These are phyloP conservation scores for Eustoma russellianum DNA, from an alignment of 257 asterid genomes.

Conservation along the genomic window DNA sequence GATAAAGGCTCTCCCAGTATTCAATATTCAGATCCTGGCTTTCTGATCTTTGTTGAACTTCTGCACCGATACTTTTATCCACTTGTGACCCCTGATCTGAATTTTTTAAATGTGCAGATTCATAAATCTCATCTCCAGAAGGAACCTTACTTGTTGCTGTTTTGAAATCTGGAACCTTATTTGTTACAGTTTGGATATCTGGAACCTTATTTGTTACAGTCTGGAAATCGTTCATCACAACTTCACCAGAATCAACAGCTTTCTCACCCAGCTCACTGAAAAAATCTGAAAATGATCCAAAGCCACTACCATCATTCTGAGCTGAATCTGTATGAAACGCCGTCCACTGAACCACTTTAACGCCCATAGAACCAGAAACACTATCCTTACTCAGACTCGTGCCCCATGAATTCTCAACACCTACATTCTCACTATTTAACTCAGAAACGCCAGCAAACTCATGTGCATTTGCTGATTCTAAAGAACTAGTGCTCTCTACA, in stretches of 20 bases:
- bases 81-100: slow-evolving; percentile 22
- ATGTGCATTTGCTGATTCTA: slow-evolving; percentile 26
- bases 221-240: slow-evolving; percentile 15
- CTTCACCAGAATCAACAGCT: slow-evolving; percentile 36
- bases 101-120: slow-evolving; percentile 23
- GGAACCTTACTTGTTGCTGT: slow-evolving; percentile 21
- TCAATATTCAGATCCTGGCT: slow-evolving; percentile 41
- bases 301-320: slow-evolving; percentile 43
- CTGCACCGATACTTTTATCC: slow-evolving; percentile 24
- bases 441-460: slow-evolving; percentile 29
- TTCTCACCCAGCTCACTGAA: slow-evolving; percentile 51
- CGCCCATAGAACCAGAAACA: slow-evolving; percentile 43
- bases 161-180: neutral
- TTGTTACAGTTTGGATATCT: too few species aligned
- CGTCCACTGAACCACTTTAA: slow-evolving; percentile 89
- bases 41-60: slow-evolving; percentile 35
- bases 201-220: slow-evolving; percentile 12
- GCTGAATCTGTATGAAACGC: slow-evolving; percentile 46
- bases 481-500: slow-evolving; percentile 15
- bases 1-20: slow-evolving; percentile 79
- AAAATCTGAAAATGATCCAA: slow-evolving; percentile 82
- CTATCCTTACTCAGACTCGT: slow-evolving; percentile 20
- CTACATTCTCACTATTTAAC: slow-evolving; percentile 25
- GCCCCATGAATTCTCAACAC: slow-evolving; percentile 23
- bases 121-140: slow-evolving; percentile 25